Base-by-base conservation (phyloP, 2,329 filamentous ascomycete species). In the Stagonosporopsis cucurbitacearum region DNA sequence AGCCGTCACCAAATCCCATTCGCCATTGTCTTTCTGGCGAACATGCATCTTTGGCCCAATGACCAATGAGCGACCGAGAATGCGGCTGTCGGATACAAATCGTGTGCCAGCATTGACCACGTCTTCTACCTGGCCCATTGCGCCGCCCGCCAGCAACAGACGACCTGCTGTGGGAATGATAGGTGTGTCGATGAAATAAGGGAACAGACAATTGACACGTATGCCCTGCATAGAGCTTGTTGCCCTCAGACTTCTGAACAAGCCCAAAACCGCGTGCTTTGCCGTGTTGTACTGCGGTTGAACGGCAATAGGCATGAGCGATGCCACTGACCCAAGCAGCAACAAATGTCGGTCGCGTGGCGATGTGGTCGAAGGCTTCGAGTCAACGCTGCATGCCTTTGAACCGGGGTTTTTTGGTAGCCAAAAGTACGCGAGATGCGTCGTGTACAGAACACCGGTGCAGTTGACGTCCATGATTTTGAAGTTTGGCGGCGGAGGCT, bases 151-250 rank as follows among this genome's bases (percentile, higher is more conserved):
- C 2, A 89, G 77, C 15, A 88, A 55, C 2, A 81, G 57, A 25
- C 82, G 78, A 17, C 78, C 85, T 1, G 62, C 52, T 1, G 73
- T 55, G 0, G 79, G 74, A 4, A 87, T 69, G 40, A 90, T 80
- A n/a, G 85, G 83, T 13, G 85, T 87, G 63, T 86, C 82, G 64
- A 83, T 80, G 70, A 88, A 90, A 73, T 89, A 90, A 0, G 88
- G 88, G 54, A 81, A 82, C n/a, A 90, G 70, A 66, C 89, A 78
- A 67, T 90, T 90, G 56, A 88, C 77, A 40, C 88, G 80, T 37
- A 90, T 75, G 22, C 84, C 83, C 37, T 80, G 73, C 7, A 73
- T 61, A 50, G 80, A 78, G 2, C 81, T 77, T 6, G 75, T 81
- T 4, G 77, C 70, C 15, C 87, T 80, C 41, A 90, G 74, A 6